Evolutionary conservation across 306 rosid species (phyloP).

Genomic region (Sesbania bispinosa): DNA sequence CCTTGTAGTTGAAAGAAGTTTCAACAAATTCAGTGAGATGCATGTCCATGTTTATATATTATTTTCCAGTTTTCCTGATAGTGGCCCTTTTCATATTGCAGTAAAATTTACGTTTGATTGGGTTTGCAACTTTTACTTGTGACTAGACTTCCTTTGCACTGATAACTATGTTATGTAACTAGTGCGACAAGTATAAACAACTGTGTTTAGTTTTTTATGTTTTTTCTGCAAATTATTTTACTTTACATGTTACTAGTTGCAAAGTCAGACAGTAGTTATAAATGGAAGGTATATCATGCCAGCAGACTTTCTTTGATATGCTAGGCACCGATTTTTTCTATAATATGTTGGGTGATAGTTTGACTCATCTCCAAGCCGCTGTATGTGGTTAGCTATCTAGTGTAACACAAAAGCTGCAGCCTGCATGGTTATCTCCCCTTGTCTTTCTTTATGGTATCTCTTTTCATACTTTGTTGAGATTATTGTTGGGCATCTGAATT

Average conservation of each 20-base stretch:
- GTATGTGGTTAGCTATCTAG: neutral
- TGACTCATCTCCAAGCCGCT: constrained; percentile 6
- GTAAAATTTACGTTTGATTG: neutral
- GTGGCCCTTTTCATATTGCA: neutral
- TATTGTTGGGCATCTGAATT: neutral
- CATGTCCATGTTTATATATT: neutral
- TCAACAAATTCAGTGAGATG: neutral
- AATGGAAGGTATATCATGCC: neutral
- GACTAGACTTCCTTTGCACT: neutral
- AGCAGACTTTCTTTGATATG: neutral
- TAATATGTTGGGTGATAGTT: neutral
- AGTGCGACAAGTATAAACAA: neutral
- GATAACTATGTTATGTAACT: constrained; percentile 3
- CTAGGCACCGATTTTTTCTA: neutral
- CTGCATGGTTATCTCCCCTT: neutral
- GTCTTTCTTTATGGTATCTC: neutral
- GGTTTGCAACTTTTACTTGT: neutral
- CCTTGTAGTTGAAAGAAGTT: neutral
- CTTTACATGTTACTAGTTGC: neutral
- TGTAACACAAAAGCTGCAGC: neutral
- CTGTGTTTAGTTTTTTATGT: neutral
- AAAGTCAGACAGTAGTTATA: neutral
- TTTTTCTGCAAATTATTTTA: constrained; percentile 11
- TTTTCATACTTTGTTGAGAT: neutral
- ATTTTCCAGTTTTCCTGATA: neutral